A percentile compares a stretch with the other conserved stretches of the same genome.
Conservation (phyloP, 2,329 filamentous ascomycete species). For the Beauveria sp. region DNA sequence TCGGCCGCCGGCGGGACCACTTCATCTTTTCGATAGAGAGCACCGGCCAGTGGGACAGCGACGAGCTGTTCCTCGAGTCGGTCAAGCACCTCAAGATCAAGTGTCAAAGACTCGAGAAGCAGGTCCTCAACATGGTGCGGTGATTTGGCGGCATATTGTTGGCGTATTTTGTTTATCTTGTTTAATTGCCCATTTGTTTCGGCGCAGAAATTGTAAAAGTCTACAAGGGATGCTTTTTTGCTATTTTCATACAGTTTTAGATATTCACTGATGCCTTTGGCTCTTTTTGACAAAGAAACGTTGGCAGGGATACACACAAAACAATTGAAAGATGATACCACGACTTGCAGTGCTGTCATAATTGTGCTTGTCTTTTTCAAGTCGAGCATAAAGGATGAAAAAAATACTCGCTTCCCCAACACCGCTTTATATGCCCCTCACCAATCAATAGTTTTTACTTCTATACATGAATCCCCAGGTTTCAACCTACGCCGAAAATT, state of each 20-base stretch:
- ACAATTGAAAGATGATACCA: constrained; percentile 5
- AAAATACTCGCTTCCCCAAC: background rate
- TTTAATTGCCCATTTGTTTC: background rate
- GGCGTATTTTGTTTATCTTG: constrained; percentile 7
- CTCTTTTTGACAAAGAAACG: background rate
- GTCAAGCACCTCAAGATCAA: constrained; percentile 81
- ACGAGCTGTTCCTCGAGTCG: constrained; percentile 86
- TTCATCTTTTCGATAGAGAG: constrained; percentile 97
- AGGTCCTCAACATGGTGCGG: constrained; percentile 57
- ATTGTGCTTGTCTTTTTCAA: background rate
- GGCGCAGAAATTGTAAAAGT: constrained; percentile 10
- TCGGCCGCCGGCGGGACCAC: constrained; percentile 84
- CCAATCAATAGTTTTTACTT: background rate
- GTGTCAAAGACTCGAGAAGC: constrained; percentile 64
- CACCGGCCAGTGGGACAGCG: constrained; percentile 89
- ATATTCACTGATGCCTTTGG: constrained; percentile 8
- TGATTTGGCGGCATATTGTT: constrained; percentile 21
- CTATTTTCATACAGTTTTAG: background rate
- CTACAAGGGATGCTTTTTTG: constrained; percentile 2
- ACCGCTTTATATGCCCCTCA: background rate
- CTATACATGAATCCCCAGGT: background rate
- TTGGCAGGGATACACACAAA: background rate
- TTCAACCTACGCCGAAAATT: constrained; percentile 29
- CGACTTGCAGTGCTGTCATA: background rate
- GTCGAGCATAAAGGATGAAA: background rate